Conservation (phyloP, 2,329 filamentous ascomycete species). For the Penicillium sp. region DNA sequence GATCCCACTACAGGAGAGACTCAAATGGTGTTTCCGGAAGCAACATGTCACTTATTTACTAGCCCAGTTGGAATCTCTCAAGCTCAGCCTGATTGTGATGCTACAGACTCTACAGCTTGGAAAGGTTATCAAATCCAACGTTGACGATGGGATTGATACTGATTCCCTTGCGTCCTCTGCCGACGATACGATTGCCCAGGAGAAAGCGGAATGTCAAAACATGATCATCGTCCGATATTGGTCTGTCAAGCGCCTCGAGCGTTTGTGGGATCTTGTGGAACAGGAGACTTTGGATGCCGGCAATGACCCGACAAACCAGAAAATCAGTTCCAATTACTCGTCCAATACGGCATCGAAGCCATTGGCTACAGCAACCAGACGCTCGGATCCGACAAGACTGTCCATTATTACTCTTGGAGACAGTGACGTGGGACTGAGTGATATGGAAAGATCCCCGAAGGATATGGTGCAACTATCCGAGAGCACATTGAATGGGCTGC, state of each 20-base stretch:
- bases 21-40: constrained; percentile 45
- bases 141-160: constrained; percentile 14
- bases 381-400: constrained; percentile 26
- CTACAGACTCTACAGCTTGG: constrained; percentile 42
- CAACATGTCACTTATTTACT: constrained; percentile 45
- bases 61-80: constrained; percentile 43
- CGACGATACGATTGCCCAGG: constrained; percentile 39
- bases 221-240: constrained; percentile 47
- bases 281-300: constrained; percentile 35
- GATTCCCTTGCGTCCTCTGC: constrained; percentile 10
- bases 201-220: constrained; percentile 45
- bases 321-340: constrained; percentile 19
- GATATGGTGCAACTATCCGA: constrained; percentile 43
- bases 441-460: constrained; percentile 37
- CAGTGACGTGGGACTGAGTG: constrained; percentile 33
- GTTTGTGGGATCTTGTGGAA: constrained; percentile 38
- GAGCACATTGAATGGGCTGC: constrained; percentile 34
- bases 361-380: constrained; percentile 16
- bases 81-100: constrained; percentile 44
- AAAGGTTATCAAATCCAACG: constrained; percentile 31
- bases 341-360: constrained; percentile 16
- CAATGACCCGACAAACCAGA: constrained; percentile 19
- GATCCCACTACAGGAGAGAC: constrained; percentile 36
- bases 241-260: constrained; percentile 40
- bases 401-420: constrained; percentile 36